Percentiles rank a stretch among this genome's conserved stretches.
phyloP scores from a whole-genome alignment of 805 yeast genomes.

The Yarrowia sp. region DNA sequence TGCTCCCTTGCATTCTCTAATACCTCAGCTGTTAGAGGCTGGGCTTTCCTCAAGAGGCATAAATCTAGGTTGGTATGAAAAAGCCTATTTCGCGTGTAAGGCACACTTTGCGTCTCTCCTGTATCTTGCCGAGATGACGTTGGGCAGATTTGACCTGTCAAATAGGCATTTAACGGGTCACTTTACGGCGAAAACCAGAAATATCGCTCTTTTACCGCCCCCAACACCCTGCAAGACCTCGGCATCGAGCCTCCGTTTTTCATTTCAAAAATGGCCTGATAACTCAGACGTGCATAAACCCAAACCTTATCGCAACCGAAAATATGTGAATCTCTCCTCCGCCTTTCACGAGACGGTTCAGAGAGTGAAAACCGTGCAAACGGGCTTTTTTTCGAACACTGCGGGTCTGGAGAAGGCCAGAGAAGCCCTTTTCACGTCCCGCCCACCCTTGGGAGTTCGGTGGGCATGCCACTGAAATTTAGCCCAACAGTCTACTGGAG shows the following conservation, averaged over 20 bases:
- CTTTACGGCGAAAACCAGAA: too few species aligned
- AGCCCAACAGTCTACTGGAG: not conserved
- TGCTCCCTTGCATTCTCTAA: not conserved
- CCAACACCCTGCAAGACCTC: too few species aligned
- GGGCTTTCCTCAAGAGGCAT: not conserved
- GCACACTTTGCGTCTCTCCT: conserved; percentile 11
- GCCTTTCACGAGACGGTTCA: not conserved
- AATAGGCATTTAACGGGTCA: too few species aligned
- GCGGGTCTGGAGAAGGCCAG: not conserved
- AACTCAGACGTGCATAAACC: conserved; percentile 9
- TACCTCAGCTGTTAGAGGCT: conserved; percentile 5
- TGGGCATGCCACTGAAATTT: not conserved
- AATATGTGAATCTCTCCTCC: not conserved
- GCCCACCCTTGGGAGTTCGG: not conserved
- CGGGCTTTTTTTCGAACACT: not conserved
- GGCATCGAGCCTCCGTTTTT: not conserved
- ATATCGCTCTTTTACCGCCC: too few species aligned
- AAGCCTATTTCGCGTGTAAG: not conserved
- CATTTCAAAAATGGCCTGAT: conserved; percentile 19
- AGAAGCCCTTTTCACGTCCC: not conserved
- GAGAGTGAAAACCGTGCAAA: not conserved
- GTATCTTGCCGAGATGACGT: not conserved
- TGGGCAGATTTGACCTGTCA: not conserved
- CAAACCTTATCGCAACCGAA: conserved; percentile 13
- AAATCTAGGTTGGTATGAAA: not conserved